Base-by-base conservation (phyloP, 371 early-diverging fungal genomes). In the Haplosporangium sp. region DNA sequence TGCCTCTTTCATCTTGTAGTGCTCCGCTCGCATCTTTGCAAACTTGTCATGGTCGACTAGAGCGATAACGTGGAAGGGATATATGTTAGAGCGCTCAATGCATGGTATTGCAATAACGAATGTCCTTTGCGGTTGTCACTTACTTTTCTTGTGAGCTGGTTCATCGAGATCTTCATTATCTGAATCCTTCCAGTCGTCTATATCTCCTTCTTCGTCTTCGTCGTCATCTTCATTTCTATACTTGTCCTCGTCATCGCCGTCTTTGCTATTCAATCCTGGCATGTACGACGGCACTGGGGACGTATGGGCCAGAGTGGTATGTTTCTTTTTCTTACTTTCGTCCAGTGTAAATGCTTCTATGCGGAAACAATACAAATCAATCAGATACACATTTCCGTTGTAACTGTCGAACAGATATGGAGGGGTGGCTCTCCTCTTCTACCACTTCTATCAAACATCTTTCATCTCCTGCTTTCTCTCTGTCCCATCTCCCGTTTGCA, bases 1-100 rank as follows among this genome's bases (percentile, higher is more conserved):
- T 3, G 88, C 90, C 18, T 87, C 85, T 59, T 88, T 88, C 94
- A 94, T 94, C 70, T 94, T 90, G 81, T 95, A 95, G 79, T 95
- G 95, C 76, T 92, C 84, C 0, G 93, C 85, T 50, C 95, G 84
- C 63, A 91, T 83, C 66, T 84, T 83, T 54, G 89, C 89, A 80
- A 95, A 95, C 70, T 90, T 87, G 54, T 85, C 84, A 62, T 89
- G 89, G 36, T 84, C 73, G 13, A 73, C 73, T 73, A 70, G 3
- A 1, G 4, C n/a, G n/a, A 41, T 41, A 46, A 8, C 37, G 21
- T 38, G 13, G 8, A 14, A 52, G 21, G 29, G 1, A 40, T 38
- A 16, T n/a, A 66, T 43, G 16, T n/a, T 16, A 51, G 18, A 37
- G 46, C 36, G 16, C 18, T 23, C 55, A 45, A 37, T 36, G 6